Conservation (phyloP, 2,329 filamentous ascomycete genomes). For the Cordyceps militaris region DNA sequence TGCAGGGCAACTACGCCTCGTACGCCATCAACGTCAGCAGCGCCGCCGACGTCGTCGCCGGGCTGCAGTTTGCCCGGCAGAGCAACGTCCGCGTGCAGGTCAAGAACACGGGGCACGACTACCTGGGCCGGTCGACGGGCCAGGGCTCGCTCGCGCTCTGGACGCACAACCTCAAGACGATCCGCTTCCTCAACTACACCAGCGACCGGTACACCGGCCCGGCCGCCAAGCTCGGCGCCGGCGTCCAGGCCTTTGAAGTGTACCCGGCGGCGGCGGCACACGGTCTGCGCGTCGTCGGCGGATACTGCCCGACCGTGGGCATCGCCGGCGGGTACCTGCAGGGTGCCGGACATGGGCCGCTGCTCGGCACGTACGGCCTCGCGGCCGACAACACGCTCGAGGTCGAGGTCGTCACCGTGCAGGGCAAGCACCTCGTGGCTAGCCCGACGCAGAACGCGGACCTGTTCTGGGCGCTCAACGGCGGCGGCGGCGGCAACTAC, state of each 20-base stretch:
- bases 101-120: slow-evolving; percentile 28
- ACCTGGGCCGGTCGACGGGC: slow-evolving; percentile 29
- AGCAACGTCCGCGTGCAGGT: slow-evolving; percentile 31
- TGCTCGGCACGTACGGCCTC: slow-evolving; percentile 49
- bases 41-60: slow-evolving; percentile 24
- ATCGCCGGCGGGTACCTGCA: slow-evolving; percentile 53
- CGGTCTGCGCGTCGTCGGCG: slow-evolving; percentile 44
- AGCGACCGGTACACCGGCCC: slow-evolving; percentile 37
- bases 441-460: slow-evolving; percentile 42
- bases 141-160: slow-evolving; percentile 33
- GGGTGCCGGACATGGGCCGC: slow-evolving; percentile 51
- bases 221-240: slow-evolving; percentile 48
- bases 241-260: slow-evolving; percentile 42
- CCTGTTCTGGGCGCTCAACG: slow-evolving; percentile 56
- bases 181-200: slow-evolving; percentile 29
- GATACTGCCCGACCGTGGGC: slow-evolving; percentile 49
- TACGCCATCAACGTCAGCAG: slow-evolving; percentile 31
- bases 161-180: slow-evolving; percentile 34
- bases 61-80: slow-evolving; percentile 31
- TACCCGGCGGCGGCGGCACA: slow-evolving; percentile 36
- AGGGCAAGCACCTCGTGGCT: slow-evolving; percentile 41
- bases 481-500: slow-evolving; percentile 54
- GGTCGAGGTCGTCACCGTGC: slow-evolving; percentile 48
- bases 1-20: slow-evolving; percentile 35
- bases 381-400: slow-evolving; percentile 52